Percentiles rank a stretch among this genome's conserved stretches.
Conservation (phyloP, 345 rosid genomes). For the Aurinia saxatilis region DNA sequence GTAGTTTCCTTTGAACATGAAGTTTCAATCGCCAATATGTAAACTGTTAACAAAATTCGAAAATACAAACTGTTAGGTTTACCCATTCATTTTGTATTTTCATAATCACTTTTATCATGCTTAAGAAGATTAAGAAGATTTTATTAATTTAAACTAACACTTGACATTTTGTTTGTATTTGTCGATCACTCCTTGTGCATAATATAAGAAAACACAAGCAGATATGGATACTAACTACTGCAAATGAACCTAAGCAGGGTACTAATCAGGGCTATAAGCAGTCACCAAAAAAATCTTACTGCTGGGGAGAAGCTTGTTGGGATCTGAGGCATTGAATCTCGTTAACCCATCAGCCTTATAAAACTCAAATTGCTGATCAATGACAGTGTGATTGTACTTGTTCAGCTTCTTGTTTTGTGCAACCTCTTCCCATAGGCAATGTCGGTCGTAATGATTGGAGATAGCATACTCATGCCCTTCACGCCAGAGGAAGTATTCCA, state of each 20-base stretch:
- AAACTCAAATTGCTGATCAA: slow-evolving; percentile 75
- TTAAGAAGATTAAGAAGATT: neutral
- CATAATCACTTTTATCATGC: neutral
- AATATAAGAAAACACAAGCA: neutral
- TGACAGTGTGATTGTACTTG: slow-evolving; percentile 83
- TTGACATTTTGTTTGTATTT: neutral
- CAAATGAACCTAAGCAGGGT: neutral
- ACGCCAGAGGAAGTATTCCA: slow-evolving; percentile 93
- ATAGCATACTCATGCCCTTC: slow-evolving; percentile 90
- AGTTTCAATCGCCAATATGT: neutral
- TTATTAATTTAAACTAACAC: neutral
- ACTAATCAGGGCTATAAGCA: neutral
- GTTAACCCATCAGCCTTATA: slow-evolving; percentile 83
- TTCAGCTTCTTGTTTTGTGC: slow-evolving; percentile 87
- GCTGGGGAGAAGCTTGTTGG: slow-evolving; percentile 87
- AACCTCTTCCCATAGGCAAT: slow-evolving; percentile 98
- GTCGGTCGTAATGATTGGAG: slow-evolving; percentile 92
- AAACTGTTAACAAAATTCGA: neutral
- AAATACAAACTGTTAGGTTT: too few species aligned
- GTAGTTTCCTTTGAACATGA: neutral
- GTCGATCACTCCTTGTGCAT: neutral
- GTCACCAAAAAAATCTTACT: slow-evolving; percentile 39
- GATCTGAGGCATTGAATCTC: slow-evolving; percentile 70
- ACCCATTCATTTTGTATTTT: neutral
- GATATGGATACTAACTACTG: neutral